Base-by-base conservation (phyloP, 164 flowering plant species). In the Chimonanthus salicifolius region DNA sequence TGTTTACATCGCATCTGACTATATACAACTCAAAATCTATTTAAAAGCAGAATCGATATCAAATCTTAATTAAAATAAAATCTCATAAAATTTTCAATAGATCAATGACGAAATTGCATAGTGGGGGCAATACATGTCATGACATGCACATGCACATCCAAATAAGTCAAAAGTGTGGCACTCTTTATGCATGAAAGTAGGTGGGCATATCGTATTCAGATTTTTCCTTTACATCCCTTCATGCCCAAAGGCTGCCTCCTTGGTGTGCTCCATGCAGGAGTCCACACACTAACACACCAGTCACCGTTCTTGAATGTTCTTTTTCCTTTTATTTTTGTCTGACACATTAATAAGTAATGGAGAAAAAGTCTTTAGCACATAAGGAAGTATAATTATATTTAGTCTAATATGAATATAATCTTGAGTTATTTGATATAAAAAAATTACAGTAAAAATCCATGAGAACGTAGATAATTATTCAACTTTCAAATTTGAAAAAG, bases 231-330 rank as follows among this genome's bases (percentile, higher is more conserved):
- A 8, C 10, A 33, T 11, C 44, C 70, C 64, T 47, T 48, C 7
- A 49, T 54, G 48, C 70, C 73, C 71, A 80, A 80, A 80, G 76
- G 66, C 60, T 69, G 74, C 79, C 58, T 60, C 78, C 78, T 49
- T 72, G 74, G 71, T 72, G 68, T 72, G 47, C 72, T 74, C 43
- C 67, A 74, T 79, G 71, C 75, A 68, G 58, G 45, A 72, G n/a
- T 67, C 71, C 73, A 72, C 72, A 60, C 68, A 45, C 60, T n/a
- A 54, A 11, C 60, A n/a, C 16, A n/a, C 60, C 10, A 71, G 49
- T 51, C 33, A 33, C 8, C 60, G 67, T 71, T 63, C 15, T 72
- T 72, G 62, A 58, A 67, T 49, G 58, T 63, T 71, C 58, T n/a
- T 67, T 58, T 60, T 67, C 51, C 18, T 79, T 67, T 62, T 69